These are phyloP conservation scores for Peronospora belbahrii DNA, from an alignment of 352 stramenopile genomes.

Conservation along the genomic window DNA sequence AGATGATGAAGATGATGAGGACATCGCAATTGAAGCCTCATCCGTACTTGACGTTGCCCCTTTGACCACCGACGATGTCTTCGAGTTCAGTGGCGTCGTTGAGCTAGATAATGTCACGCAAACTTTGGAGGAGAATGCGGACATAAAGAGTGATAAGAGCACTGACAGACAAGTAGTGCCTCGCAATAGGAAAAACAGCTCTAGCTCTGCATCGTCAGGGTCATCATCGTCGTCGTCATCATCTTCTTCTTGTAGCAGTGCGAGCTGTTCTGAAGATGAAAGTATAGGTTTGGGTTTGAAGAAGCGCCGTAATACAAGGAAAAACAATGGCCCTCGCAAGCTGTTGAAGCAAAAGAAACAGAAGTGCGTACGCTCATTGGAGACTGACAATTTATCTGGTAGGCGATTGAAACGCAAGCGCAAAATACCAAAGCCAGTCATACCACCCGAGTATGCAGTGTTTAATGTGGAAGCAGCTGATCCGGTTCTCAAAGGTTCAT, in stretches of 20 bases:
- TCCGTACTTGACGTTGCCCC: constrained; percentile 11
- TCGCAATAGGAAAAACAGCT: constrained; percentile 19
- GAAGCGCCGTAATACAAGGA: constrained; percentile 9
- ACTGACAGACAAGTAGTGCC: constrained; percentile 18
- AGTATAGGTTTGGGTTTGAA: background rate
- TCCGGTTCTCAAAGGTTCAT: constrained; percentile 52
- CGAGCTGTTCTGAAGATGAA: constrained; percentile 25
- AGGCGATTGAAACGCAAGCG: constrained; percentile 14
- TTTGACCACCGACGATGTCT: constrained; percentile 24
- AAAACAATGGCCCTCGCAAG: constrained; percentile 15
- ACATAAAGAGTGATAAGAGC: constrained; percentile 25
- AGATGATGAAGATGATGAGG: constrained; percentile 23
- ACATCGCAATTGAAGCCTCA: constrained; percentile 6
- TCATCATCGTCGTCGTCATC: constrained; percentile 20
- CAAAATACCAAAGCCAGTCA: constrained; percentile 17
- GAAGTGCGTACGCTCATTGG: constrained; percentile 8
- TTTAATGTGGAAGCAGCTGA: constrained; percentile 39
- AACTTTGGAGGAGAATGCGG: constrained; percentile 1
- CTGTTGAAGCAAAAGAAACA: constrained; percentile 21
- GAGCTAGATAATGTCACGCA: constrained; percentile 5
- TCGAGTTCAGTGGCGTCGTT: constrained; percentile 12
- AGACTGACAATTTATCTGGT: background rate
- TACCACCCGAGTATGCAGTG: constrained; percentile 35
- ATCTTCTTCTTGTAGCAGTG: constrained; percentile 18
- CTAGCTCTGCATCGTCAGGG: constrained; percentile 10